These are phyloP conservation scores for Rhizopogon vulgaris DNA, from an alignment of 768 basidiomycete genomes.

Conservation along the genomic window DNA sequence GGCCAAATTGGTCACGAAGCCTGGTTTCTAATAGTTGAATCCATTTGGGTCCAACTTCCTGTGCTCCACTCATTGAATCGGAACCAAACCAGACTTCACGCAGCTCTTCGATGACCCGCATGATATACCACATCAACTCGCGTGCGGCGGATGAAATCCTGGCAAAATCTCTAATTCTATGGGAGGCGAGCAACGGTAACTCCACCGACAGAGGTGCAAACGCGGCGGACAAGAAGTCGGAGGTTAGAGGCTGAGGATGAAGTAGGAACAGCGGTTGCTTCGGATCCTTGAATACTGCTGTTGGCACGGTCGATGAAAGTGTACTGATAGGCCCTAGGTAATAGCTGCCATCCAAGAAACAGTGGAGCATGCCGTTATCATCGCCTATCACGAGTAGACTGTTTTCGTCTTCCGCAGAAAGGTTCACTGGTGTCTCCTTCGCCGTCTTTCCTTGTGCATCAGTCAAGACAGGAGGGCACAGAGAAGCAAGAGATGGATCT, in stretches of 20 bases:
- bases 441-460: constrained; percentile 23
- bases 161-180: constrained; percentile 63
- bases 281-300: constrained; percentile 36
- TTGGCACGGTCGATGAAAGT: constrained; percentile 12
- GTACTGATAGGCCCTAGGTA: constrained; percentile 49
- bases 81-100: constrained; percentile 67
- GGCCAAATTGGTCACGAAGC: constrained; percentile 60
- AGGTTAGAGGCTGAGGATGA: constrained; percentile 30
- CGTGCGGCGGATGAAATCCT: constrained; percentile 62
- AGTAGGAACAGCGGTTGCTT: constrained; percentile 42
- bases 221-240: constrained; percentile 20
- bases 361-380: constrained; percentile 49
- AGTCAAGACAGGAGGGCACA: constrained; percentile 20
- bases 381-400: constrained; percentile 64
- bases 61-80: constrained; percentile 57
- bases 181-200: constrained; percentile 51
- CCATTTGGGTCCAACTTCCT: constrained; percentile 72
- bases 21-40: constrained; percentile 55
- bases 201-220: constrained; percentile 40
- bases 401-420: constrained; percentile 43
- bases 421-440: constrained; percentile 37
- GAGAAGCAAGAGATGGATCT: constrained; percentile 54
- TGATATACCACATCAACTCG: constrained; percentile 66
- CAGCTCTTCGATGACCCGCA: constrained; percentile 71
- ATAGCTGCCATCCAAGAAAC: constrained; percentile 73